Percentiles rank a stretch among this genome's conserved stretches.
Conservation (phyloP, 192 early-diverging fungal genomes). For the Backusella macrospora region DNA sequence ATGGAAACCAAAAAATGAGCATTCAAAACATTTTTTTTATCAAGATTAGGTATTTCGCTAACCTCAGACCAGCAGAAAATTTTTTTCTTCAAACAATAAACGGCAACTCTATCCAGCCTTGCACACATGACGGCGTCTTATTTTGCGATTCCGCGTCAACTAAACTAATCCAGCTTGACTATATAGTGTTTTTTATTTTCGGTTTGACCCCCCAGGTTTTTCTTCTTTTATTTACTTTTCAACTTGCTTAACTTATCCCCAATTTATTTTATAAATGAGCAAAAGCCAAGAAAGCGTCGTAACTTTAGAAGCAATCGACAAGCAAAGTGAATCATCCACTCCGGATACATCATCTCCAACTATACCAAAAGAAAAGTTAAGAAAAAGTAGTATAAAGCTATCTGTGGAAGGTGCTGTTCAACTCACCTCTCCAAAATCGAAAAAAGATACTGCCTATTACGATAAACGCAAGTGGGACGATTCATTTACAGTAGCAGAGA, state of each 20-base stretch:
- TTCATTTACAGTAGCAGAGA: slow-evolving; percentile 18
- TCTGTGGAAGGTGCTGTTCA: neutral
- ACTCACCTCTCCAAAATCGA: slow-evolving; percentile 11
- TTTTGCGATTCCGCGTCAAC: neutral
- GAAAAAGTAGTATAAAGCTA: neutral
- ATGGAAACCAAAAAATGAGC: neutral
- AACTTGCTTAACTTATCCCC: neutral
- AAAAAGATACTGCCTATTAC: neutral
- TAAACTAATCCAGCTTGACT: neutral
- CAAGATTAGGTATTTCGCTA: slow-evolving; percentile 6
- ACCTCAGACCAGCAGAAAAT: slow-evolving; percentile 21
- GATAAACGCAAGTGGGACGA: slow-evolving; percentile 24
- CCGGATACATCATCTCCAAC: neutral
- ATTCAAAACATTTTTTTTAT: slow-evolving; percentile 6
- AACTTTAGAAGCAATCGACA: neutral
- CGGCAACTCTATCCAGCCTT: neutral
- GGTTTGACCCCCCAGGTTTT: neutral
- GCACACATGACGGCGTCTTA: slow-evolving; percentile 17
- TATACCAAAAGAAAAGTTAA: neutral
- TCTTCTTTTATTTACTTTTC: slow-evolving; percentile 3
- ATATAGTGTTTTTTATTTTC: neutral
- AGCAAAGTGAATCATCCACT: neutral
- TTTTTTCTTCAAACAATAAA: slow-evolving; percentile 7
- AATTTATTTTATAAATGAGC: neutral
- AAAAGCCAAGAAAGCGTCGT: neutral